Evolutionary conservation across 257 asterid genomes (phyloP).

Genomic region (Penstemon davidsonii): DNA sequence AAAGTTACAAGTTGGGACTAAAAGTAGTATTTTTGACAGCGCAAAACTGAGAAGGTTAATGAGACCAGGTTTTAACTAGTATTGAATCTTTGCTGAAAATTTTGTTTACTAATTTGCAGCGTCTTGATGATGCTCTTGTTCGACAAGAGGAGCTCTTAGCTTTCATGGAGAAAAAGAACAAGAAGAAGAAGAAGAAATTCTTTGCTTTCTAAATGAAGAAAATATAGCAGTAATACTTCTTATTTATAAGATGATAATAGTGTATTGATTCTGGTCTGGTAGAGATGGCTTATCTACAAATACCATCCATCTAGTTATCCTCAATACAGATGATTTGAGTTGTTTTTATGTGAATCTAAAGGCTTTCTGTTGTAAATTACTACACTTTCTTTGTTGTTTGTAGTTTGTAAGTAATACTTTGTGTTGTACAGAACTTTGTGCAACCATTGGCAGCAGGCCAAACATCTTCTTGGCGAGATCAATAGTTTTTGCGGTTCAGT

Average conservation of each 20-base stretch:
- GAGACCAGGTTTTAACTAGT: background rate
- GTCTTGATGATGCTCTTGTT: conserved; percentile 66
- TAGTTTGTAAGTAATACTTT: conserved; percentile 11
- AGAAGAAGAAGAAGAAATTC: conserved; percentile 85
- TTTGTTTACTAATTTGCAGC: conserved; percentile 39
- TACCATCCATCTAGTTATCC: conserved; percentile 26
- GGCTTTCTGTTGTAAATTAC: conserved; percentile 19
- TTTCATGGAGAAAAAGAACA: conserved; percentile 61
- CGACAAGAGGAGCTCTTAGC: conserved; percentile 74
- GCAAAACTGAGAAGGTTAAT: background rate
- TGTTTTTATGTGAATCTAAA: background rate
- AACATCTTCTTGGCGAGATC: conserved; percentile 22
- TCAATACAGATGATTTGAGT: conserved; percentile 24
- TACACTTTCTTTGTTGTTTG: conserved; percentile 19
- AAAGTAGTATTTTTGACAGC: too few relatives aligned
- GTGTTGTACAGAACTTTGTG: conserved; percentile 16
- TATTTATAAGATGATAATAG: conserved; percentile 13
- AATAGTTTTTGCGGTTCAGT: background rate
- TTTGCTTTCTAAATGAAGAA: conserved; percentile 55
- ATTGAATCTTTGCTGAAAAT: background rate
- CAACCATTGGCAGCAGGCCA: conserved; percentile 26
- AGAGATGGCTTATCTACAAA: conserved; percentile 14
- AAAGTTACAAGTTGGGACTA: too few relatives aligned
- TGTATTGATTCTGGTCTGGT: background rate
- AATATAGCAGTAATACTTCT: conserved; percentile 24